These are phyloP conservation scores for Opeltia flavorubescens DNA, from an alignment of 495 filamentous ascomycete species.

Conservation along the genomic window DNA sequence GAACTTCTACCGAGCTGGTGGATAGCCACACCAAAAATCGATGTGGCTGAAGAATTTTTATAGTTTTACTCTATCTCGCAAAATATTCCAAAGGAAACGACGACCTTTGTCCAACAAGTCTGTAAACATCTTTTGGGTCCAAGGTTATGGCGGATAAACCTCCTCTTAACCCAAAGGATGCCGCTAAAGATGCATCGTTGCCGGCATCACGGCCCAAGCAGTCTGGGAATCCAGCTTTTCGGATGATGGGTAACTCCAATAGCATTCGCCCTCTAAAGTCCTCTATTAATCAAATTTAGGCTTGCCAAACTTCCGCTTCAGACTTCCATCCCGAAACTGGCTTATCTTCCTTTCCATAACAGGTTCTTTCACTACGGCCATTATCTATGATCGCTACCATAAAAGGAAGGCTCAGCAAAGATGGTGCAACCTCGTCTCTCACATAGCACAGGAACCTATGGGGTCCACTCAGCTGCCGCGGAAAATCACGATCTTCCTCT, in stretches of 20 bases:
- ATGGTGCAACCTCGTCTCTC: conserved; percentile 80
- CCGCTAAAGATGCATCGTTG: too few species aligned
- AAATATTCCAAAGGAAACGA: too few species aligned
- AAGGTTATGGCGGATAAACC: conserved; percentile 9
- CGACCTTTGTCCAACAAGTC: too few species aligned
- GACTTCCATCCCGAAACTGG: conserved; percentile 94
- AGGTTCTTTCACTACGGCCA: conserved; percentile 56
- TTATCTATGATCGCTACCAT: conserved; percentile 83
- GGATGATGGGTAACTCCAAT: conserved; percentile 50
- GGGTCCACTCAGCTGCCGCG: conserved; percentile 57
- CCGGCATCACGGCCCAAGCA: conserved; percentile 27
- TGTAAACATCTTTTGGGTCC: neutral
- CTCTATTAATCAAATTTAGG: conserved; percentile 22
- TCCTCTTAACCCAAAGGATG: conserved; percentile 11
- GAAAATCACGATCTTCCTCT: conserved; percentile 73
- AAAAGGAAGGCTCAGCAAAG: conserved; percentile 70
- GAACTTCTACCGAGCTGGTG: too few species aligned
- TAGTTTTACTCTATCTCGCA: too few species aligned
- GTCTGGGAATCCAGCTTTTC: conserved; percentile 49
- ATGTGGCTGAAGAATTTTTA: too few species aligned
- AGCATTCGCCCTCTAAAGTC: neutral
- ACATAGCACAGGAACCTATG: conserved; percentile 65
- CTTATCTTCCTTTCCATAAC: conserved; percentile 80
- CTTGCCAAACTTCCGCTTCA: conserved; percentile 63
- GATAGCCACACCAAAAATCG: too few species aligned